These are phyloP conservation scores for Raphanus sativus DNA, from an alignment of 345 rosid genomes.

Conservation along the genomic window DNA sequence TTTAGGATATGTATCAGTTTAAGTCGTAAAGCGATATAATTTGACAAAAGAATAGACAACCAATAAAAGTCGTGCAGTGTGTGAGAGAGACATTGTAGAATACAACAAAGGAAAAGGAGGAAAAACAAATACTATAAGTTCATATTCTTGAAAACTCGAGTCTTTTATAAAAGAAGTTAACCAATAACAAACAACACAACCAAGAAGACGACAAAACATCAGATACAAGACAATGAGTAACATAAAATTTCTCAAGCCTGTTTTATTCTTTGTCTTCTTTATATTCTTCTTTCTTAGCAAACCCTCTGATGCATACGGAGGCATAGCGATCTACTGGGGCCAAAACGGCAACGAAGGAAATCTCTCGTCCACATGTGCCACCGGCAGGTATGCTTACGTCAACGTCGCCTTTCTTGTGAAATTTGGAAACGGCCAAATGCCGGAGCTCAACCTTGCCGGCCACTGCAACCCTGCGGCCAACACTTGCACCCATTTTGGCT, in stretches of 20 bases:
- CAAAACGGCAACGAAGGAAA: slow-evolving; percentile 61
- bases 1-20: not conserved
- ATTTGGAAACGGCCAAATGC: slow-evolving; percentile 54
- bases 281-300: slow-evolving; percentile 3
- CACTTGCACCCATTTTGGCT: slow-evolving; percentile 41
- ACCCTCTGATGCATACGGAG: slow-evolving; percentile 24
- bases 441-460: slow-evolving; percentile 56
- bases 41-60: not conserved
- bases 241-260: not conserved
- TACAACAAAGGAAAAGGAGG: not conserved
- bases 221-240: slow-evolving; percentile 14
- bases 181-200: slow-evolving; percentile 9
- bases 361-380: slow-evolving; percentile 47
- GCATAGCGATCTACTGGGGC: slow-evolving; percentile 54
- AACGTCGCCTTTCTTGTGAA: slow-evolving; percentile 57
- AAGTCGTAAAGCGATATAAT: slow-evolving; percentile 10
- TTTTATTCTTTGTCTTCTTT: slow-evolving; percentile 3
- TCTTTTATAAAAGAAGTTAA: slow-evolving; percentile 8
- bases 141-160: not conserved
- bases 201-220: slow-evolving; percentile 15
- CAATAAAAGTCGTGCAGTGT: slow-evolving; percentile 29
- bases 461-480: slow-evolving; percentile 51
- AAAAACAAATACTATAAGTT: not conserved
- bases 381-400: slow-evolving; percentile 47
- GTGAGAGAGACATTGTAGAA: slow-evolving; percentile 11